Conservation (phyloP, 345 rosid genomes). For the Erysimum cheiranthoides region DNA sequence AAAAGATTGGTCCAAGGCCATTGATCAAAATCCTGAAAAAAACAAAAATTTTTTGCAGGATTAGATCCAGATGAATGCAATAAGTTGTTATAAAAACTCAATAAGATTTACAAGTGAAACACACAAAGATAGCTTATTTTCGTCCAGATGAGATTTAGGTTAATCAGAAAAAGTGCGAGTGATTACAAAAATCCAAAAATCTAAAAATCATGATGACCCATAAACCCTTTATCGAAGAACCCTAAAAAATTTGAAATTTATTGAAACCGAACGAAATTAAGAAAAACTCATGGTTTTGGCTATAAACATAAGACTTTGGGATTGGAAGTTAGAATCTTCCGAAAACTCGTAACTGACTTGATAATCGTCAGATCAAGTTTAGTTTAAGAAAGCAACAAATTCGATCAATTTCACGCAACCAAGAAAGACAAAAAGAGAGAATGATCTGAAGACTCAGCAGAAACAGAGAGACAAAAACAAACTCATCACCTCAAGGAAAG, state of each 20-base stretch:
- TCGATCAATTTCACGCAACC: not conserved
- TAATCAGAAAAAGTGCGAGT: not conserved
- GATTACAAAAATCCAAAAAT: not conserved
- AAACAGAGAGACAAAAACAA: slow-evolving; percentile 22
- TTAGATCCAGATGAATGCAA: slow-evolving; percentile 28
- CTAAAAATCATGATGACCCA: not conserved
- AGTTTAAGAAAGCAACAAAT: not conserved
- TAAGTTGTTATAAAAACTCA: not conserved
- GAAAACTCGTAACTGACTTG: slow-evolving; percentile 8
- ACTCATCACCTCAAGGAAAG: not conserved
- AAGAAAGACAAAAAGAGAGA: not conserved
- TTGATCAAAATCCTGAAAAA: slow-evolving; percentile 40
- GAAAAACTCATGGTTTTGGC: not conserved
- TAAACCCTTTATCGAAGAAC: not conserved
- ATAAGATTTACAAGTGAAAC: slow-evolving; percentile 27
- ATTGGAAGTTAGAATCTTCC: not conserved
- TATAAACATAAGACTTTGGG: not conserved
- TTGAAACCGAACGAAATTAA: not conserved
- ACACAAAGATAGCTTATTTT: slow-evolving; percentile 5
- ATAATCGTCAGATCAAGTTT: slow-evolving; percentile 10
- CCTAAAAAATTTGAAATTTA: not conserved
- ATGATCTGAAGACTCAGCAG: not conserved
- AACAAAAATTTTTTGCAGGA: not conserved
- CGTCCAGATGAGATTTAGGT: slow-evolving; percentile 32
- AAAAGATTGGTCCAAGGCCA: slow-evolving; percentile 47